Evolutionary conservation across 148 eudicot genomes (phyloP).

Genomic region (Persicaria maculosa): DNA sequence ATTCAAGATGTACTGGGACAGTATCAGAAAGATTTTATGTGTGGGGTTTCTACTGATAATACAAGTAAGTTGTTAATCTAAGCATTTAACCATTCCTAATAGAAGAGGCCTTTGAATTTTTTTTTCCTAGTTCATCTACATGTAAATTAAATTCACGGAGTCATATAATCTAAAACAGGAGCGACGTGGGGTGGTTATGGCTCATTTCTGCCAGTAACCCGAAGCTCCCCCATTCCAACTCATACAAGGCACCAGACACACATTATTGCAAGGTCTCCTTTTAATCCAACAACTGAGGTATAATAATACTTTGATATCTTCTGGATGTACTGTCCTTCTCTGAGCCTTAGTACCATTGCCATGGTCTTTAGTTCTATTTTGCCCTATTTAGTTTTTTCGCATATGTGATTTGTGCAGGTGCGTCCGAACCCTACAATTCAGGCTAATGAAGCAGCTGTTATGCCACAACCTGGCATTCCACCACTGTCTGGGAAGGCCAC

Average conservation of each 20-base stretch:
- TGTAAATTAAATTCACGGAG: not conserved
- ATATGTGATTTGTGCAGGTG: not conserved
- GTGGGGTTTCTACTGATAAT: constrained; percentile 28
- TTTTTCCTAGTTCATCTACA: not conserved
- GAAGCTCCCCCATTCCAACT: constrained; percentile 21
- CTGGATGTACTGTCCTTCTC: not conserved
- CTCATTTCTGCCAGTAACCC: constrained; percentile 32
- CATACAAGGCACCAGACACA: constrained; percentile 19
- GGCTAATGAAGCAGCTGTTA: constrained; percentile 1
- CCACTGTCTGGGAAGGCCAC: constrained; percentile 8
- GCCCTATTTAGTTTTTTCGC: not conserved
- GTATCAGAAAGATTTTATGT: constrained; percentile 40
- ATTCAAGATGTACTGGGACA: constrained; percentile 40
- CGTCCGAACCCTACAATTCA: constrained; percentile 7
- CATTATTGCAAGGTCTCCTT: constrained; percentile 17
- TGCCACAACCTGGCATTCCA: constrained; percentile 1
- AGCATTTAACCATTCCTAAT: constrained; percentile 1
- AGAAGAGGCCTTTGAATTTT: not conserved
- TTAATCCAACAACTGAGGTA: constrained; percentile 26
- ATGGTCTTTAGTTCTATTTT: not conserved
- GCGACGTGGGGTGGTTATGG: constrained; percentile 43
- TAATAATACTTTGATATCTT: not conserved
- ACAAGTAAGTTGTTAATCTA: constrained; percentile 29
- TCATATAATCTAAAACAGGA: constrained; percentile 23
- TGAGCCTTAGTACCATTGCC: not conserved